Percentiles rank a stretch among this genome's conserved stretches.
Evolutionary conservation across 139 green algal species (phyloP).

Genomic region (Limnomonas spitsbergensis): DNA sequence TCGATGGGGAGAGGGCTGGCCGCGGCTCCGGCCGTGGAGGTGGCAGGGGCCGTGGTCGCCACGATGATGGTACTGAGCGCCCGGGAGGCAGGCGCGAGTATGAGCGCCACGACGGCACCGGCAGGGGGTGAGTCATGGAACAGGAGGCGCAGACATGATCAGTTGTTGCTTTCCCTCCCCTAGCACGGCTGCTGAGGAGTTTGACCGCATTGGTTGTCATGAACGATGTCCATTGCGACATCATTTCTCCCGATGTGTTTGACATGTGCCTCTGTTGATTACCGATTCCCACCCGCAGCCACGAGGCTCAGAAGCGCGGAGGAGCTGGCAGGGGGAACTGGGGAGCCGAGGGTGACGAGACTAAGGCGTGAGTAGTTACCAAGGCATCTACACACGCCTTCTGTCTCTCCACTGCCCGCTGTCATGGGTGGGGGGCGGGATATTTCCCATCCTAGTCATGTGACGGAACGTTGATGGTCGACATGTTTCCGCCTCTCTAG

Average conservation of each 20-base stretch:
- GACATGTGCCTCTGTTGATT: not conserved
- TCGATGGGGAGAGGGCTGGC: constrained; percentile 30
- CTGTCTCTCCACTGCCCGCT: too few relatives aligned
- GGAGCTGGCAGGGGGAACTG: constrained; percentile 80
- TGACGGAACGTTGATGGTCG: too few relatives aligned
- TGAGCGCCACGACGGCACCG: constrained; percentile 47
- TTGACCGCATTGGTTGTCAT: not conserved
- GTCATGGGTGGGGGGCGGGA: too few relatives aligned
- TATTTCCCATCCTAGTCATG: not conserved
- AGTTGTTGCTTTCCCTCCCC: not conserved
- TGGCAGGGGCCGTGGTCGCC: constrained; percentile 38
- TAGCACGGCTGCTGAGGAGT: not conserved
- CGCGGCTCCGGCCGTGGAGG: constrained; percentile 34
- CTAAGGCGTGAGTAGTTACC: constrained; percentile 43
- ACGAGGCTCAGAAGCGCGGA: constrained; percentile 77
- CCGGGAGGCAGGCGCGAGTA: not conserved
- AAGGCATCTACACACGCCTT: not conserved
- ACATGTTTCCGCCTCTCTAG: too few relatives aligned
- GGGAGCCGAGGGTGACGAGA: constrained; percentile 63
- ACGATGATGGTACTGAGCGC: constrained; percentile 38
- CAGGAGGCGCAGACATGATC: not conserved
- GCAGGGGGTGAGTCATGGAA: constrained; percentile 60
- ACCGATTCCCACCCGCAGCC: constrained; percentile 32
- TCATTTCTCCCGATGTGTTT: not conserved
- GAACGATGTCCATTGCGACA: too few relatives aligned